phyloP scores from a whole-genome alignment of 176 grass and related monocot species.

The Aegilops longissima region DNA sequence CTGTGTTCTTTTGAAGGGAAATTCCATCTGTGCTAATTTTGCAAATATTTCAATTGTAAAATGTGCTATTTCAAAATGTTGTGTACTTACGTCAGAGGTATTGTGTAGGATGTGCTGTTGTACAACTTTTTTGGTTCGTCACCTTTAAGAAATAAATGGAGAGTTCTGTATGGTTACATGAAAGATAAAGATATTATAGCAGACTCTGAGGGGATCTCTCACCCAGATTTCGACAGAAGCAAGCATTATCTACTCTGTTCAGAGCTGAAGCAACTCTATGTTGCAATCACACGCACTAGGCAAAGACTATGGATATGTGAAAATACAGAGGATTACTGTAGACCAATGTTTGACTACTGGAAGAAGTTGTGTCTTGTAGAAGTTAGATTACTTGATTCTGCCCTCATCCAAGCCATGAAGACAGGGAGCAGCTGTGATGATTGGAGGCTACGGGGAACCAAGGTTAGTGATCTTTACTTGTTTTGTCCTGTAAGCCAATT shows the following conservation, averaged over 20 bases:
- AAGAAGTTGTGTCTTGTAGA: slow-evolving; percentile 79
- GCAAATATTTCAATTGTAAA: background rate
- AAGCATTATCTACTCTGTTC: slow-evolving; percentile 75
- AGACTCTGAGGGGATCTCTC: slow-evolving; percentile 33
- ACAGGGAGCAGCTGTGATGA: slow-evolving; percentile 65
- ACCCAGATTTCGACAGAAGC: slow-evolving; percentile 54
- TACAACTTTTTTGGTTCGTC: slow-evolving; percentile 88
- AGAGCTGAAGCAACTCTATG: slow-evolving; percentile 95
- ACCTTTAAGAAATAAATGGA: slow-evolving; percentile 72
- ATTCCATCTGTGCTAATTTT: background rate
- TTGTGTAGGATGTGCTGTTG: slow-evolving; percentile 74
- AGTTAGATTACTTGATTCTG: slow-evolving; percentile 62
- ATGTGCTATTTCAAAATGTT: background rate
- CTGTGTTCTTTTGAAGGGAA: background rate
- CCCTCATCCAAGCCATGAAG: slow-evolving; percentile 64
- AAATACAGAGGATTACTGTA: slow-evolving; percentile 55
- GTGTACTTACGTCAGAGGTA: background rate
- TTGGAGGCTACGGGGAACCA: slow-evolving; percentile 67
- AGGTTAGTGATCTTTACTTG: slow-evolving; percentile 46
- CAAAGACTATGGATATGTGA: slow-evolving; percentile 93
- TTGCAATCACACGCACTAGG: slow-evolving; percentile 74
- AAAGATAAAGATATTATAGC: slow-evolving; percentile 39
- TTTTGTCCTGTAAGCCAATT: slow-evolving; percentile 6
- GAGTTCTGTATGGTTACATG: slow-evolving; percentile 81
- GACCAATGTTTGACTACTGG: slow-evolving; percentile 86